Conservation (phyloP, 1,284 basidiomycete species). For the Exsudoporus floridanus region DNA sequence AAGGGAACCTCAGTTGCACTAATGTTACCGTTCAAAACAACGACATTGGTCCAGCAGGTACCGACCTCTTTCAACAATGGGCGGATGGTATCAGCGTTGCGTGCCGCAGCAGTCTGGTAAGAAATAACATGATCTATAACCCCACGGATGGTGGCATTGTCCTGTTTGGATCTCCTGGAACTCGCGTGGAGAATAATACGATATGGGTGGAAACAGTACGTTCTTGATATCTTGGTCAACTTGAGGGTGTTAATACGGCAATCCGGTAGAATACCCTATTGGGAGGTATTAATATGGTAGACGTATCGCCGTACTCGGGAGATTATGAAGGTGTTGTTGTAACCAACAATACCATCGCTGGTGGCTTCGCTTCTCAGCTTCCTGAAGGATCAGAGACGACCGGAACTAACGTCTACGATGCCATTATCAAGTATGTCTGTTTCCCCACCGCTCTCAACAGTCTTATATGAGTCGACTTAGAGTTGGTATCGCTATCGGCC, state of each 20-base stretch:
- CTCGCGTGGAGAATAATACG: conserved; percentile 71
- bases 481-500: conserved; percentile 76
- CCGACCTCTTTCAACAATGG: conserved; percentile 69
- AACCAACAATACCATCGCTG: conserved; percentile 67
- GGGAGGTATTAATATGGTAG: conserved; percentile 83
- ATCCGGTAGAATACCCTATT: conserved; percentile 58
- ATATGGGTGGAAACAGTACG: conserved; percentile 66
- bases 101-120: conserved; percentile 65
- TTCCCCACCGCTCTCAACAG: neutral
- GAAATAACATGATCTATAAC: conserved; percentile 70
- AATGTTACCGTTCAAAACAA: conserved; percentile 72
- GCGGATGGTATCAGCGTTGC: conserved; percentile 83
- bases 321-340: conserved; percentile 71
- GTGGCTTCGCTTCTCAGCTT: conserved; percentile 60
- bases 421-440: conserved; percentile 62
- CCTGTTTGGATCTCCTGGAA: conserved; percentile 79
- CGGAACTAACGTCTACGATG: conserved; percentile 59
- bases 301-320: conserved; percentile 72
- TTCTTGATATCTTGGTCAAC: neutral
- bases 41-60: conserved; percentile 75
- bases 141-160: conserved; percentile 85
- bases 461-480: conserved; percentile 33
- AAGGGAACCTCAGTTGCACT: conserved; percentile 66
- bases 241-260: neutral
- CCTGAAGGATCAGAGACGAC: conserved; percentile 42